These are phyloP conservation scores for Diaporthe amygdali DNA, from an alignment of 2,329 filamentous ascomycete genomes.

Conservation along the genomic window DNA sequence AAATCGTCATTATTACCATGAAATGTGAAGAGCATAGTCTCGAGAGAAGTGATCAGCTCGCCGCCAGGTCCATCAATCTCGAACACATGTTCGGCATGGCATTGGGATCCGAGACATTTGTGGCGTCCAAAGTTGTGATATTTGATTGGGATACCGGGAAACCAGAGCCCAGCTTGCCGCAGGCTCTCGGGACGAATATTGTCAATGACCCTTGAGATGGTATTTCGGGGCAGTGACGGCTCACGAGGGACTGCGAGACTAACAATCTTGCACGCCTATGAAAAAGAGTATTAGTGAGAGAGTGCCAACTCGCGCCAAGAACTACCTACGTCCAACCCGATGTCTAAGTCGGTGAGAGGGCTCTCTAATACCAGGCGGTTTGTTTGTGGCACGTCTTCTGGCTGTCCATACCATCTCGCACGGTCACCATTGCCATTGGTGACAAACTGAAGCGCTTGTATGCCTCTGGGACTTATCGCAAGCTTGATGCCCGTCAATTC, in stretches of 20 bases:
- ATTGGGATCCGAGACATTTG: background rate
- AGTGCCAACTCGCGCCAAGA: no score
- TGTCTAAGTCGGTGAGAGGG: background rate
- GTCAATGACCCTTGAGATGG: background rate
- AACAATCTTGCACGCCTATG: background rate
- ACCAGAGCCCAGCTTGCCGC: background rate
- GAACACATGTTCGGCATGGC: background rate
- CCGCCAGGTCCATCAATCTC: background rate
- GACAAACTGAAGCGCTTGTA: background rate
- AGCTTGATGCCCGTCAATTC: background rate
- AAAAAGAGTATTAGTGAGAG: background rate
- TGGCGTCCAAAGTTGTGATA: background rate
- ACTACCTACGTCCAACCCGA: background rate
- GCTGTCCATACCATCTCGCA: background rate
- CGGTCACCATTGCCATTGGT: background rate
- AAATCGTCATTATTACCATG: background rate
- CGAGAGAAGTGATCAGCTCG: background rate
- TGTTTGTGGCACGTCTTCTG: background rate
- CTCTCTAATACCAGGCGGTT: background rate
- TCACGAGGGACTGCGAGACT: background rate
- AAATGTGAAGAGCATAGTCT: background rate
- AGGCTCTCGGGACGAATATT: background rate
- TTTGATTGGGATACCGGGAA: background rate
- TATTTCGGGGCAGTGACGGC: no score
- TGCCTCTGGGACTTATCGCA: background rate